Evolutionary conservation across 1,139 yeast species (phyloP).

Genomic region (Wickerhamiella pararugosa): DNA sequence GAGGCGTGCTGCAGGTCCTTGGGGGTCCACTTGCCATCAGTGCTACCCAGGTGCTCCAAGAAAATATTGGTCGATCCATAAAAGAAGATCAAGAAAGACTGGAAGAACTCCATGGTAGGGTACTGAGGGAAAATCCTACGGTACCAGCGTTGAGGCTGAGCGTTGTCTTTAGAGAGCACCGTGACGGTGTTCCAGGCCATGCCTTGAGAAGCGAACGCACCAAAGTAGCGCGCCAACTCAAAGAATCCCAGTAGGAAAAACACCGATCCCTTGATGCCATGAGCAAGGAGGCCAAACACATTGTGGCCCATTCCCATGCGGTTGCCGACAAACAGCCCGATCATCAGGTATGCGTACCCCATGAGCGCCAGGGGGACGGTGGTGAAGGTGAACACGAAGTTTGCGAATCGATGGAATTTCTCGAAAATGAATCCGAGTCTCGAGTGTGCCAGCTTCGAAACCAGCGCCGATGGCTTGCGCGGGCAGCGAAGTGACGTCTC

Average conservation of each 20-base stretch:
- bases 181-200: slow-evolving; percentile 68
- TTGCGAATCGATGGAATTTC: slow-evolving; percentile 14
- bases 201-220: slow-evolving; percentile 59
- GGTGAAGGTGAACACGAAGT: slow-evolving; percentile 34
- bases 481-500: slow-evolving; percentile 10
- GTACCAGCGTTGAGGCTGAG: slow-evolving; percentile 7
- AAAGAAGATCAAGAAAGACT: slow-evolving; percentile 60
- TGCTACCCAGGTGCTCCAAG: slow-evolving; percentile 68
- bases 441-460: slow-evolving; percentile 17
- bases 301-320: slow-evolving; percentile 49
- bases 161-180: background rate
- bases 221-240: slow-evolving; percentile 72
- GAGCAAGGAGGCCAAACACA: slow-evolving; percentile 78
- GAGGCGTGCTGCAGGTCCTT: slow-evolving; percentile 92
- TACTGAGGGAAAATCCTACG: slow-evolving; percentile 9
- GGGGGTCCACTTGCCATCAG: slow-evolving; percentile 72
- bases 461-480: slow-evolving; percentile 11
- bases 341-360: slow-evolving; percentile 44
- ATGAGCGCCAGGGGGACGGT: slow-evolving; percentile 55
- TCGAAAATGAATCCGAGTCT: slow-evolving; percentile 1
- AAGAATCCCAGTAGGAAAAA: slow-evolving; percentile 57
- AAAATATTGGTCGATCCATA: slow-evolving; percentile 84
- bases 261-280: slow-evolving; percentile 90
- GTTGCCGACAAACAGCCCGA: slow-evolving; percentile 65
- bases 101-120: slow-evolving; percentile 66